Conservation (phyloP, 139 green algal genomes). For the Chlamydomonas incerta region DNA sequence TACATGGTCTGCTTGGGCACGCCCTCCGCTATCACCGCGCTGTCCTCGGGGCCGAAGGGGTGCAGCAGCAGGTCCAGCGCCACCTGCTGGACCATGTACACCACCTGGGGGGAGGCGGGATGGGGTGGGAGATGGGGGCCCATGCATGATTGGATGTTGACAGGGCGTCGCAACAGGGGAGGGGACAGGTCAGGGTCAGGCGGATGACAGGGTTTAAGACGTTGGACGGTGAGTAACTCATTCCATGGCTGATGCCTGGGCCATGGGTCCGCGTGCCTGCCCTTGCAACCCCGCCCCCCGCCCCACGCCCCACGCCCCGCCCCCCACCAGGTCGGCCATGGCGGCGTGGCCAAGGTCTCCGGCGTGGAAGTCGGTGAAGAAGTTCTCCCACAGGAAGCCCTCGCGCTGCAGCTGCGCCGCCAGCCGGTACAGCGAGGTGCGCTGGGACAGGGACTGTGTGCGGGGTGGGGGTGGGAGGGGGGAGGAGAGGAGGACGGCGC, state of each 20-base stretch:
- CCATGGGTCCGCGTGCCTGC: too few relatives aligned
- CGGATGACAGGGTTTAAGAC: too few relatives aligned
- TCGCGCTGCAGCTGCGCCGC: neutral
- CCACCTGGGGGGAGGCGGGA: neutral
- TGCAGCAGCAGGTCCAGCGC: neutral
- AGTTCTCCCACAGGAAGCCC: neutral
- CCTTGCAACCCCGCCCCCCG: too few relatives aligned
- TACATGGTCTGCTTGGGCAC: neutral
- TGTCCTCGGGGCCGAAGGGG: neutral
- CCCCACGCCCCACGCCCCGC: too few relatives aligned
- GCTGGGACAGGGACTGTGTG: neutral
- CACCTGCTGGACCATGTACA: neutral
- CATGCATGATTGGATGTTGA: too few relatives aligned
- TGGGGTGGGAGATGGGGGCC: too few relatives aligned
- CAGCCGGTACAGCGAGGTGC: conserved; percentile 25
- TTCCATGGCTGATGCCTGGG: too few relatives aligned
- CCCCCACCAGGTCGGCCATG: neutral
- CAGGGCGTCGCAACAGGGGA: too few relatives aligned
- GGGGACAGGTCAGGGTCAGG: too few relatives aligned
- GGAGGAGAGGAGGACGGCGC: too few relatives aligned
- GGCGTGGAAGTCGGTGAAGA: neutral
- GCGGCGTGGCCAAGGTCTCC: neutral
- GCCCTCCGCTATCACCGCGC: neutral
- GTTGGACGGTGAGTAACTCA: too few relatives aligned
- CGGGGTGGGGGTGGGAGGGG: too few relatives aligned